These are phyloP conservation scores for Mycosphaerella sp. DNA, from an alignment of 2,329 filamentous ascomycete genomes.

Conservation along the genomic window DNA sequence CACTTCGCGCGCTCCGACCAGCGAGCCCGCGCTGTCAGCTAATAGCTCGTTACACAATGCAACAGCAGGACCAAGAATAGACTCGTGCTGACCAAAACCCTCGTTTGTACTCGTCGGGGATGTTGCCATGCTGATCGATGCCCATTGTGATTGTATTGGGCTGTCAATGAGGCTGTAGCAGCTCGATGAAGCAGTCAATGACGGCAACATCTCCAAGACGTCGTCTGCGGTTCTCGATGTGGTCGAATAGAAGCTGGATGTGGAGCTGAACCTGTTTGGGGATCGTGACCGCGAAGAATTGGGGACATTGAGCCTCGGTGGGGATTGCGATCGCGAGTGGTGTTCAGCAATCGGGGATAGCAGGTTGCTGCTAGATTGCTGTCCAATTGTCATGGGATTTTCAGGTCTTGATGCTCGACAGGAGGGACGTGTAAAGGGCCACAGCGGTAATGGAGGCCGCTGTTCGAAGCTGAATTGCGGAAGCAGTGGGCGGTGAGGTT, in stretches of 20 bases:
- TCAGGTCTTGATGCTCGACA: background rate
- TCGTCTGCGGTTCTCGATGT: background rate
- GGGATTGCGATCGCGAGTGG: background rate
- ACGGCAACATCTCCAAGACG: background rate
- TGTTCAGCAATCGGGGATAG: background rate
- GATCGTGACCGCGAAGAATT: background rate
- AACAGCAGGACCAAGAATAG: background rate
- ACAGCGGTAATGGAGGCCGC: background rate
- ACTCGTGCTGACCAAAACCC: background rate
- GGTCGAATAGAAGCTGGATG: background rate
- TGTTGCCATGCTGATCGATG: background rate
- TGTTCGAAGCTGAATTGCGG: background rate
- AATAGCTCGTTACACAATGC: background rate
- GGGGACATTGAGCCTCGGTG: background rate
- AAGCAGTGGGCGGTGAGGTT: background rate
- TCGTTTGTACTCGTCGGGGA: background rate
- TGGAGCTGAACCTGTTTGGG: background rate
- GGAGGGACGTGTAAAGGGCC: background rate
- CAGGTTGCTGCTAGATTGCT: background rate
- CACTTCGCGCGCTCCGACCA: background rate
- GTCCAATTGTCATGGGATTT: background rate
- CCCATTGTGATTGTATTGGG: background rate
- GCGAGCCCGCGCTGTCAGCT: background rate
- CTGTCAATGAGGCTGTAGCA: background rate
- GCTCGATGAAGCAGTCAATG: conserved; percentile 1